Evolutionary conservation across 257 asterid species (phyloP).

Genomic region (Solanum bukasovii): DNA sequence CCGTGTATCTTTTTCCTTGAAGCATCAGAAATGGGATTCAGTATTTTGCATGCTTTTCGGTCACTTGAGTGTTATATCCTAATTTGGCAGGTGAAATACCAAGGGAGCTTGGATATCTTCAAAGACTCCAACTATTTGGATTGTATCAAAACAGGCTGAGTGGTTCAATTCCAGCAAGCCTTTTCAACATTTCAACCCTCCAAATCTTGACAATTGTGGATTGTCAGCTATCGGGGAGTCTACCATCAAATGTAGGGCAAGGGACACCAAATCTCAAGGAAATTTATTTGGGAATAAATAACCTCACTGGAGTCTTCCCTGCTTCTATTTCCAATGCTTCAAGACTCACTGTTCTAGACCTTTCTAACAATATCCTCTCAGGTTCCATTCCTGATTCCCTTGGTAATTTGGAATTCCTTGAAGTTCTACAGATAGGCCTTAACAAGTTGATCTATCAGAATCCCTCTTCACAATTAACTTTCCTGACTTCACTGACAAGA

Average conservation of each 20-base stretch:
- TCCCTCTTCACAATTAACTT: background rate
- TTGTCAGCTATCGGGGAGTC: background rate
- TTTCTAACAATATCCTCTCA: constrained; percentile 5
- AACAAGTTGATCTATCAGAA: background rate
- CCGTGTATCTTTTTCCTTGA: background rate
- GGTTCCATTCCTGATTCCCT: constrained; percentile 26
- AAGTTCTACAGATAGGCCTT: background rate
- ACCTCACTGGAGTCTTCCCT: constrained; percentile 16
- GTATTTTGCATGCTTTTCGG: background rate
- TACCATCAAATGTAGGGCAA: background rate
- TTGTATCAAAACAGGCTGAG: background rate
- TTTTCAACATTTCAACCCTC: constrained; percentile 11
- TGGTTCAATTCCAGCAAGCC: background rate
- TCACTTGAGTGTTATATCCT: background rate
- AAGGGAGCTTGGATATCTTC: background rate
- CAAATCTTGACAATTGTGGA: background rate
- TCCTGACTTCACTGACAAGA: constrained; percentile 3
- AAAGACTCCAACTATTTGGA: background rate
- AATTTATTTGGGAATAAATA: background rate
- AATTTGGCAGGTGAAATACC: constrained; percentile 8
- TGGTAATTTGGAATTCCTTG: constrained; percentile 14
- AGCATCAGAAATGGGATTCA: background rate
- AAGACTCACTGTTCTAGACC: background rate
- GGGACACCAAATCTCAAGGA: constrained; percentile 1
- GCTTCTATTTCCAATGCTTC: constrained; percentile 9